Conservation (phyloP, 1,139 yeast genomes). For the Suhomyces ambrosiae region DNA sequence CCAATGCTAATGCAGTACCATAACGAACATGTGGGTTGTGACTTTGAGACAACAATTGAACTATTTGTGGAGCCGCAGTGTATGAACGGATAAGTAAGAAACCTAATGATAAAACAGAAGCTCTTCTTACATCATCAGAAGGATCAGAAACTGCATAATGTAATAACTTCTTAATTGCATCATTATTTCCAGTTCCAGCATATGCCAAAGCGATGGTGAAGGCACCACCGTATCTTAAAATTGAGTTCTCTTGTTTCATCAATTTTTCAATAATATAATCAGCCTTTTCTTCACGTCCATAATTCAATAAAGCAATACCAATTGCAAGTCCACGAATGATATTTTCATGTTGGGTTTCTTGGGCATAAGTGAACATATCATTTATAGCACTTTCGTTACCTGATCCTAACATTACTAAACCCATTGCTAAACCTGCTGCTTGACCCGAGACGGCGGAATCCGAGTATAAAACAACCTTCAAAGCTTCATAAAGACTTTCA, state of each 20-base stretch:
- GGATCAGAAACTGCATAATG: conserved; percentile 98
- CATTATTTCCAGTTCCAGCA: conserved; percentile 93
- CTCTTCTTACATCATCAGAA: conserved; percentile 94
- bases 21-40: conserved; percentile 98
- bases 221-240: conserved; percentile 94
- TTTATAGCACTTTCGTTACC: conserved; percentile 70
- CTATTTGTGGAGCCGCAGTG: conserved; percentile 93
- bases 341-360: conserved; percentile 95
- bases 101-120: conserved; percentile 92
- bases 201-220: conserved; percentile 93
- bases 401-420: conserved; percentile 94
- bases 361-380: conserved; percentile 90
- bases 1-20: conserved; percentile 97
- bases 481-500: conserved; percentile 73
- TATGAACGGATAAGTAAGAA: conserved; percentile 88
- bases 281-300: conserved; percentile 84
- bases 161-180: conserved; percentile 80
- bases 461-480: conserved; percentile 80
- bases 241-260: conserved; percentile 74
- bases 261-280: conserved; percentile 69
- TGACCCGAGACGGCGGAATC: conserved; percentile 96
- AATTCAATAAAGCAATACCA: conserved; percentile 84
- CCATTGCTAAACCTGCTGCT: conserved; percentile 97
- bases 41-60: conserved; percentile 87
- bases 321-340: conserved; percentile 89